Evolutionary conservation across 2,329 filamentous ascomycete species (phyloP), one percentile per base, ranked within the genome.

Genomic region (Aspergillus udagawae): DNA sequence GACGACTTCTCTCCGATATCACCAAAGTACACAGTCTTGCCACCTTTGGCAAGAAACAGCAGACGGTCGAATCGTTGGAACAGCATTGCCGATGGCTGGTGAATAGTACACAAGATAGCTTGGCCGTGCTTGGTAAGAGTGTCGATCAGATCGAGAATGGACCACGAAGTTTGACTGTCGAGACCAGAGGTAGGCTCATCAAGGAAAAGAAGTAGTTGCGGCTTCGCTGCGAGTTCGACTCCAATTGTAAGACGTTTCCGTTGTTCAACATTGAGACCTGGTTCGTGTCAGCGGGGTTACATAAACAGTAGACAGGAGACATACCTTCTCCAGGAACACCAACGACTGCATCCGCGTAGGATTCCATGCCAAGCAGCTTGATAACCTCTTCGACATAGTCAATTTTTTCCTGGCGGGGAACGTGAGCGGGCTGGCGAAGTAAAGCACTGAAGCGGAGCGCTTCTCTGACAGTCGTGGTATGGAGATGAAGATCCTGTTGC

Each of bases 131-230:
- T 89, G 66, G 91, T 91, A 35, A 97, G 82, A 75, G 95, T 96
- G 75, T 95, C 89, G 44, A 97, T 83, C 10, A 97, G 83, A 72
- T 91, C 88, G 49, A 92, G 82, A 70, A 97, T 96, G 62, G 91
- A 90, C 91, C 91, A 97, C 0, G 92, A 93, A 1, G 92, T 96
- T 74, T 96, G 92, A 69, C 86, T 91, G 75, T 97, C 93, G 21
- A 97, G 85, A 79, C 93, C 93, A 28, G 92, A 96, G 3, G 92
- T 97, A 14, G 93, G 93, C 75, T 97, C 93, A 67, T 97, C 93
- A 42, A 97, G 85, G 78, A 97, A 97, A 49, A 97, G 85, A 60
- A 97, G 82, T 53, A 97, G 81, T 44, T 91, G 87, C 5, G 93
- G 93, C 78, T 94, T 96, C 6, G 93, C 93, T 45, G 91, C 92